phyloP scores from a whole-genome alignment of 805 yeast genomes.

The Saccharomycopsis microspora region DNA sequence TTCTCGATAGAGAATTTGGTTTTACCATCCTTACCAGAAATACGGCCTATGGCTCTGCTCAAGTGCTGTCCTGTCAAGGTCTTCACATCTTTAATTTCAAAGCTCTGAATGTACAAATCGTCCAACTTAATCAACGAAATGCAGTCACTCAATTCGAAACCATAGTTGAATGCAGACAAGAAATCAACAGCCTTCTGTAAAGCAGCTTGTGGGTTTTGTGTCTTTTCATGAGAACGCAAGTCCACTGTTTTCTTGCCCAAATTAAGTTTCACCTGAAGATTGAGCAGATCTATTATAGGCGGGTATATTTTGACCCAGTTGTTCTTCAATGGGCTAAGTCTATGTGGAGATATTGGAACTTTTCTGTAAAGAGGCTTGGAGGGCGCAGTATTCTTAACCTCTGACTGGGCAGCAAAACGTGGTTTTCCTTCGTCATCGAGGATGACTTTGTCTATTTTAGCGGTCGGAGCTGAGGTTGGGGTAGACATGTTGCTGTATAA shows the following conservation, averaged over 20 bases:
- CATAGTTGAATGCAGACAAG: constrained; percentile 87
- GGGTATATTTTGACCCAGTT: constrained; percentile 93
- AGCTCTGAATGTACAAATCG: constrained; percentile 93
- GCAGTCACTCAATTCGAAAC: constrained; percentile 95
- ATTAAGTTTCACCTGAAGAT: constrained; percentile 94
- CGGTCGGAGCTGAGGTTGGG: constrained; percentile 17
- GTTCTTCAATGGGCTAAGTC: constrained; percentile 87
- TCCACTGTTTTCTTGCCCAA: constrained; percentile 79
- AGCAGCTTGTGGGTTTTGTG: constrained; percentile 86
- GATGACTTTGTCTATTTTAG: constrained; percentile 25
- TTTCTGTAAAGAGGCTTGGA: constrained; percentile 82
- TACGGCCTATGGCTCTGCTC: constrained; percentile 98
- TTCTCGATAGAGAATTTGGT: constrained; percentile 98
- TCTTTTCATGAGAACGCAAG: constrained; percentile 64
- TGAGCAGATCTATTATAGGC: constrained; percentile 89
- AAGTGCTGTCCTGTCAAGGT: constrained; percentile 93
- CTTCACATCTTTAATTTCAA: constrained; percentile 94
- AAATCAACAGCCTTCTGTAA: constrained; percentile 97
- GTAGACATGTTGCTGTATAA: too few relatives aligned
- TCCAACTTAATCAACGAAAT: constrained; percentile 89
- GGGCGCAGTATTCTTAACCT: constrained; percentile 29
- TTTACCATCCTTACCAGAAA: constrained; percentile 99
- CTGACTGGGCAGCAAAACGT: constrained; percentile 58
- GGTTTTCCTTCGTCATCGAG: constrained; percentile 86
- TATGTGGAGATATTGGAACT: constrained; percentile 91